Evolutionary conservation across 2,329 filamentous ascomycete species (phyloP).

Genomic region (Fusarium fujikuroi): DNA sequence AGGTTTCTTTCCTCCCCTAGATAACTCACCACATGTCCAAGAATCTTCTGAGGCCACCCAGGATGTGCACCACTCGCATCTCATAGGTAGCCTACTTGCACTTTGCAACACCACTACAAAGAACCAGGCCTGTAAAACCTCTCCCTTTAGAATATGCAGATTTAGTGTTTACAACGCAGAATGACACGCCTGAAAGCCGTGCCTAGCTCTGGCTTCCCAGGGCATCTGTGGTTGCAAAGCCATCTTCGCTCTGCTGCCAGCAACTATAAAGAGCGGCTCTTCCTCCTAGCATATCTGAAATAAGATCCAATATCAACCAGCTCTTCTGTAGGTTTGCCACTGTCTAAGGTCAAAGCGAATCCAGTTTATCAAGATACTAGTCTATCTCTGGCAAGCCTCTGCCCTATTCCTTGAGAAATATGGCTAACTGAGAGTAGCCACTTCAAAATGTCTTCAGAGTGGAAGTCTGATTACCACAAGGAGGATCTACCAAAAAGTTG

Average conservation of each 20-base stretch:
- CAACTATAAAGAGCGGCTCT: not conserved
- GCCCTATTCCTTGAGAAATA: no score
- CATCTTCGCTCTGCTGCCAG: not conserved
- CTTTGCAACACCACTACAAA: not conserved
- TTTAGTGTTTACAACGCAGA: not conserved
- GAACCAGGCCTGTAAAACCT: accelerated
- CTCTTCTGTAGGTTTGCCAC: not conserved
- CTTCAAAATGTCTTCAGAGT: not conserved
- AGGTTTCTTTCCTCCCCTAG: no score
- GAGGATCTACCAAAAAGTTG: not conserved
- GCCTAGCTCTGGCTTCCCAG: not conserved
- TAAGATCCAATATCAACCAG: not conserved
- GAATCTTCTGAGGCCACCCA: not conserved
- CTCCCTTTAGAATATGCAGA: accelerated
- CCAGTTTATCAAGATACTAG: not conserved
- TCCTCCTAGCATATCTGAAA: not conserved
- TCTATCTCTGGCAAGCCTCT: not conserved
- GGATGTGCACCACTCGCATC: not conserved
- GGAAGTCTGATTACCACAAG: not conserved
- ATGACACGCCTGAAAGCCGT: not conserved
- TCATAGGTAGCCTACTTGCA: not conserved
- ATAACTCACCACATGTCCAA: accelerated
- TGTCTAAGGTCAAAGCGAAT: not conserved
- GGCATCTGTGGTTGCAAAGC: not conserved
- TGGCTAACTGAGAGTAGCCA: not conserved